phyloP scores from a whole-genome alignment of 257 asterid species.

The Salvia rosmarinus region DNA sequence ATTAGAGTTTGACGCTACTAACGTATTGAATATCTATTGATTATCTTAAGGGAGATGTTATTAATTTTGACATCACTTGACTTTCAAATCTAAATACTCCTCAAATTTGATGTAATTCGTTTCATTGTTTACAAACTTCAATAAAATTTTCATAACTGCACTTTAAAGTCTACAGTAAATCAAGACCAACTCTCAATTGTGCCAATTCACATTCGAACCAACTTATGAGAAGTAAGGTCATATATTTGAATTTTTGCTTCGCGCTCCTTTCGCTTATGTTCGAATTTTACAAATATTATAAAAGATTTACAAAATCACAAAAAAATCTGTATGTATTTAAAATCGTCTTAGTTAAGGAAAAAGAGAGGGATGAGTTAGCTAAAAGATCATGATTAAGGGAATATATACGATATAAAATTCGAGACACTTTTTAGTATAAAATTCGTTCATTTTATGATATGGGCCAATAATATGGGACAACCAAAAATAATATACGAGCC shows the following conservation, averaged over 20 bases:
- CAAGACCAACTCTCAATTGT: not conserved
- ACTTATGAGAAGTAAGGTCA: not conserved
- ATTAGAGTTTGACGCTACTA: not conserved
- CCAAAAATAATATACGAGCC: no score
- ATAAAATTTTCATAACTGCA: conserved; percentile 6
- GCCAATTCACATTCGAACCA: not conserved
- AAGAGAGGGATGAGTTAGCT: not conserved
- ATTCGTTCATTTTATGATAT: no score
- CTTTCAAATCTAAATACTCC: not conserved
- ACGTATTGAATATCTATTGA: not conserved
- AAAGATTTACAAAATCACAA: not conserved
- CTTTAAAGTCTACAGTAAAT: conserved; percentile 10
- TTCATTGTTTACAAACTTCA: not conserved
- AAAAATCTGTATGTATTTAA: no score
- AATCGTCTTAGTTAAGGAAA: no score
- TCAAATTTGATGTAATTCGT: not conserved
- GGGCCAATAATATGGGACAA: no score
- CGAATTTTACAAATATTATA: not conserved
- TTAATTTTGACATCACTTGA: not conserved
- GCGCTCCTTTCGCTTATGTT: not conserved
- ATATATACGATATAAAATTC: no score
- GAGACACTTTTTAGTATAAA: no score
- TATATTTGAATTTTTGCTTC: not conserved
- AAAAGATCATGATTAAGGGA: not conserved
- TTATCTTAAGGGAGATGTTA: not conserved